Percentiles rank a stretch among this genome's conserved stretches.
Conservation (phyloP, 176 grass and related monocot genomes). For the Phoenix dactylifera region DNA sequence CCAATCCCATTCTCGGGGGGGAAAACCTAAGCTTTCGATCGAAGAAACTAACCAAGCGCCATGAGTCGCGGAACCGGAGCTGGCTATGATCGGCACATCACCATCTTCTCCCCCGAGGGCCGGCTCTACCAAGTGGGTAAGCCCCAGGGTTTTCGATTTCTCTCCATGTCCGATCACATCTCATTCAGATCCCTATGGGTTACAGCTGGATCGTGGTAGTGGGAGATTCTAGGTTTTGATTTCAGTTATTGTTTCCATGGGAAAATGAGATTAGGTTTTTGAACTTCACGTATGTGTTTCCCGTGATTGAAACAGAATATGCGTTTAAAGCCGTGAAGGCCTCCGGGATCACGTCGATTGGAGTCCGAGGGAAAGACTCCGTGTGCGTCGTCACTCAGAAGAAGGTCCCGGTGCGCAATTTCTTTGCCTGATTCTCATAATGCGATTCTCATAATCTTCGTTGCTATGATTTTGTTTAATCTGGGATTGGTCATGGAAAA, state of each 20-base stretch:
- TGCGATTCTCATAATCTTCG: not conserved
- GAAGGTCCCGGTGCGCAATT: conserved; percentile 84
- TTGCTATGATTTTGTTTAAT: not conserved
- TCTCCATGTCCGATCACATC: not conserved
- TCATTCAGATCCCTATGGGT: not conserved
- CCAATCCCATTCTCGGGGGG: too few species aligned
- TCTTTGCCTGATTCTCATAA: not conserved
- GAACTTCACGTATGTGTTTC: too few species aligned
- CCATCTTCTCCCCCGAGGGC: conserved; percentile 1
- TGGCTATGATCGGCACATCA: not conserved
- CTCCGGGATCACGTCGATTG: conserved; percentile 82
- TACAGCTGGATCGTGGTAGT: too few species aligned
- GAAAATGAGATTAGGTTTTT: too few species aligned
- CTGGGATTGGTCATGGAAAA: not conserved
- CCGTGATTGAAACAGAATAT: conserved; percentile 47
- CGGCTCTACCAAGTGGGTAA: conserved; percentile 3
- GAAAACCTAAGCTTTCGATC: too few species aligned
- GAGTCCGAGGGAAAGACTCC: conserved; percentile 80
- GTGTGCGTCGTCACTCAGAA: conserved; percentile 98
- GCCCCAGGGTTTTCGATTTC: not conserved
- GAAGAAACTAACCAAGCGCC: too few species aligned
- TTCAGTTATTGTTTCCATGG: too few species aligned
- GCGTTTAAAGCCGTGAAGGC: conserved; percentile 99
- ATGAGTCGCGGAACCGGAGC: conserved; percentile 1
- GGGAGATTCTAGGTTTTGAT: too few species aligned